Conservation (phyloP, 108 stramenopile species). For the Cyclotella kingstonii region DNA sequence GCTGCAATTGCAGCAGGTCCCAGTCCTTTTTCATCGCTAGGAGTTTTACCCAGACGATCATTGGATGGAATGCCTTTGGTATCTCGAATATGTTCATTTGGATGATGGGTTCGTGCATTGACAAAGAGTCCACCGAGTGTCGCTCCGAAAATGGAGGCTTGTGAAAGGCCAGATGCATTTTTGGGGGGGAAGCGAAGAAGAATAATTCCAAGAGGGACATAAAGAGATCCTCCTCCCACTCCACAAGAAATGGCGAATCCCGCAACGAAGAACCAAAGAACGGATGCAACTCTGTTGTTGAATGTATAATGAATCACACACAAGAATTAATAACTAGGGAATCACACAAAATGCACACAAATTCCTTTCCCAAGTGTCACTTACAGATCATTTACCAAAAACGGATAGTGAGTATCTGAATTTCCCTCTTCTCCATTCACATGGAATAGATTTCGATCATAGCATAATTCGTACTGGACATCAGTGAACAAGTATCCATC, state of each 20-base stretch:
- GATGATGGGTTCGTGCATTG: constrained; percentile 55
- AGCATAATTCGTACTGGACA: constrained; percentile 38
- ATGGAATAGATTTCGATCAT: constrained; percentile 53
- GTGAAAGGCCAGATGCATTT: constrained; percentile 49
- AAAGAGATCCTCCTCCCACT: constrained; percentile 70
- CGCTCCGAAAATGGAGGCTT: constrained; percentile 67
- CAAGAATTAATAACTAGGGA: background rate
- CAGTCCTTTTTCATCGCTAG: constrained; percentile 22
- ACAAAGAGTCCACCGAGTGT: constrained; percentile 54
- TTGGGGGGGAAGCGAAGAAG: constrained; percentile 59
- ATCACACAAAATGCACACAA: background rate
- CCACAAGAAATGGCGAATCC: constrained; percentile 56
- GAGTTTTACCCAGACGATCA: constrained; percentile 7
- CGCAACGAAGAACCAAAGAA: constrained; percentile 66
- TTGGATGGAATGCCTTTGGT: constrained; percentile 15
- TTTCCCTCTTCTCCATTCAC: constrained; percentile 21
- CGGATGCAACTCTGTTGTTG: constrained; percentile 32
- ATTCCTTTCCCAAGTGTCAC: no score
- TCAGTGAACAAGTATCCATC: constrained; percentile 42
- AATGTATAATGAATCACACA: background rate
- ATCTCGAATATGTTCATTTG: constrained; percentile 28
- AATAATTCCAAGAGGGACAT: constrained; percentile 65
- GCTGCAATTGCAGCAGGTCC: constrained; percentile 14
- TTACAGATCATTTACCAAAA: constrained; percentile 56
- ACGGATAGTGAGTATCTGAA: constrained; percentile 49